Evolutionary conservation across 768 basidiomycete genomes (phyloP).

Genomic region (Termitomyces sp.): DNA sequence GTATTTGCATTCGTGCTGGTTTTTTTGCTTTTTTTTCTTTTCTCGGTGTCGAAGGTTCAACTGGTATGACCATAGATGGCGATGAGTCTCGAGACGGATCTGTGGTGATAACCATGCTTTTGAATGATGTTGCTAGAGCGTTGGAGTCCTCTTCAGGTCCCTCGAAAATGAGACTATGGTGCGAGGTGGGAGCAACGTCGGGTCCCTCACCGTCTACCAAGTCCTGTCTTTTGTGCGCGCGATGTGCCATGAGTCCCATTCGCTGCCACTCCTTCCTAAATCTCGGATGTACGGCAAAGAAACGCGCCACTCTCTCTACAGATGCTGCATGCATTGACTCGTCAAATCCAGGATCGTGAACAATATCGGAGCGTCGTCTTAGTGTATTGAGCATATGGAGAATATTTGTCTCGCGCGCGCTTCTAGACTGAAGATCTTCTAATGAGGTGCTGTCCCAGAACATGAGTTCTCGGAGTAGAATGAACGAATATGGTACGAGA

Average conservation of each 20-base stretch:
- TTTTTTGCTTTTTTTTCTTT: slow-evolving; percentile 3
- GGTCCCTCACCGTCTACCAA: background rate
- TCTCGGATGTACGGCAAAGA: slow-evolving; percentile 1
- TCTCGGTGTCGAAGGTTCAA: background rate
- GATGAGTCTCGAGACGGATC: background rate
- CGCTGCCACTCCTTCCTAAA: slow-evolving; percentile 11
- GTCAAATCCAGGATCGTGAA: slow-evolving; percentile 7
- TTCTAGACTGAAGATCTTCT: background rate
- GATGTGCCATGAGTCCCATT: slow-evolving; percentile 5
- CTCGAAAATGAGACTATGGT: background rate
- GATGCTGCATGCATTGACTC: slow-evolving; percentile 4
- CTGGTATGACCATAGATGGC: background rate
- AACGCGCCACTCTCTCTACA: slow-evolving; percentile 1
- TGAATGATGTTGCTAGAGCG: background rate
- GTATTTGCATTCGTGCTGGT: slow-evolving; percentile 7
- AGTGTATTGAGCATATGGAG: slow-evolving; percentile 8
- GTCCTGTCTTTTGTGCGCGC: background rate
- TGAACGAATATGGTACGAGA: slow-evolving; percentile 8
- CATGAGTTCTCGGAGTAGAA: slow-evolving; percentile 11
- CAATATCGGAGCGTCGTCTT: background rate
- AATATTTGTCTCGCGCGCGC: background rate
- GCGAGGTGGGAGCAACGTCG: background rate
- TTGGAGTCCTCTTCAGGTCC: background rate
- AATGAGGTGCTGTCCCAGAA: slow-evolving; percentile 5
- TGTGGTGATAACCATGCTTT: background rate